These are phyloP conservation scores for Luzula sylvatica DNA, from an alignment of 176 grass and related monocot genomes.

Conservation along the genomic window DNA sequence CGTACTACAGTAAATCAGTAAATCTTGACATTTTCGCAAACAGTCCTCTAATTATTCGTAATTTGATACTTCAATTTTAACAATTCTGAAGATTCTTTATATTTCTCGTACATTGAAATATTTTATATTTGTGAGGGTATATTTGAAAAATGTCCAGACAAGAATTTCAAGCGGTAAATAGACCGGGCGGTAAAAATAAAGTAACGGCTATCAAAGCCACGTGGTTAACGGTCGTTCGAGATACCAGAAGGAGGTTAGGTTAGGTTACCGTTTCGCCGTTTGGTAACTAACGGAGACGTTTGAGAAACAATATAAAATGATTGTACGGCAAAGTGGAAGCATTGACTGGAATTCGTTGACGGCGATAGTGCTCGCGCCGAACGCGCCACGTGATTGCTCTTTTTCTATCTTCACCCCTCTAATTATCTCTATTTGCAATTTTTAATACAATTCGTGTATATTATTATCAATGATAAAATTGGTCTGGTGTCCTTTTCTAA, in stretches of 20 bases:
- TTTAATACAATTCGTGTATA: neutral
- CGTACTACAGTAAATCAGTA: too few species aligned
- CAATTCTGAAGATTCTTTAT: too few species aligned
- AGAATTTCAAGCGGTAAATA: neutral
- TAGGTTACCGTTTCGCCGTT: neutral
- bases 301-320: neutral
- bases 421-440: neutral
- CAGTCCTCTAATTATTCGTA: too few species aligned
- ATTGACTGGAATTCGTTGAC: conserved; percentile 22
- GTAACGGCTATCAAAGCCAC: too few species aligned
- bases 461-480: too few species aligned
- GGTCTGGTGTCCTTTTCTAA: too few species aligned
- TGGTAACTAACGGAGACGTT: conserved; percentile 19
- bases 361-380: conserved; percentile 19
- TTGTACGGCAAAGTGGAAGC: neutral
- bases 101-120: too few species aligned
- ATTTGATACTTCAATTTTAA: too few species aligned
- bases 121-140: too few species aligned
- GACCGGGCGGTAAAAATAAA: neutral
- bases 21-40: too few species aligned
- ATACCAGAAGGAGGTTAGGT: neutral
- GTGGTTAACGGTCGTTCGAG: too few species aligned
- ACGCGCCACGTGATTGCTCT: conserved; percentile 14
- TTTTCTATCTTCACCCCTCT: neutral
- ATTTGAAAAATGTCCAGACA: too few species aligned